Evolutionary conservation across 2,329 filamentous ascomycete species (phyloP).

Genomic region (Colletotrichum sansevieriae): DNA sequence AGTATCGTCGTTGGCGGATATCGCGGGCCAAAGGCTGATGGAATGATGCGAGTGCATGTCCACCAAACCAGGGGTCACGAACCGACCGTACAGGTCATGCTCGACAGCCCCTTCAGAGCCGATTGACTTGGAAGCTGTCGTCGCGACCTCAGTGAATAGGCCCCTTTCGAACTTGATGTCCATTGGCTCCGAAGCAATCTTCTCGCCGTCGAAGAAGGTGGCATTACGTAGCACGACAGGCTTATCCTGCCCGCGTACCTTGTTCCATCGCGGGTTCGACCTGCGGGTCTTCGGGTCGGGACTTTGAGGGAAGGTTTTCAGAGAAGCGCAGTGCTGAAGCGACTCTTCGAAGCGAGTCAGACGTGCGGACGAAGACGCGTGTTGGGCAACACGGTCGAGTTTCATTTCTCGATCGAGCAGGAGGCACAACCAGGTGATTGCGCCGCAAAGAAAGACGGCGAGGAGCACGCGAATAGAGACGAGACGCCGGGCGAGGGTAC

Average conservation of each 20-base stretch:
- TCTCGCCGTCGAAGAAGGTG: constrained; percentile 59
- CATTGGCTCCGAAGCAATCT: constrained; percentile 48
- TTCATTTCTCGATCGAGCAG: constrained; percentile 32
- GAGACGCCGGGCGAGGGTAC: constrained; percentile 25
- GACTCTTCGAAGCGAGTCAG: constrained; percentile 33
- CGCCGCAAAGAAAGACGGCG: constrained; percentile 20
- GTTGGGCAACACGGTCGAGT: constrained; percentile 21
- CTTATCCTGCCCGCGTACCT: constrained; percentile 52
- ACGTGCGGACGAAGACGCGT: constrained; percentile 31
- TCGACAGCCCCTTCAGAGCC: constrained; percentile 41
- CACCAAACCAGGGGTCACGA: constrained; percentile 59
- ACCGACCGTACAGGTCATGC: constrained; percentile 52
- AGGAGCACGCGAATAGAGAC: constrained; percentile 25
- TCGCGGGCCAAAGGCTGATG: constrained; percentile 50
- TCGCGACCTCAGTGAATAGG: constrained; percentile 49
- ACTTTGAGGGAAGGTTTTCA: constrained; percentile 32
- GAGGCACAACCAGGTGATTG: constrained; percentile 34
- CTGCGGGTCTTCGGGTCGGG: constrained; percentile 29
- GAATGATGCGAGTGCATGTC: constrained; percentile 62
- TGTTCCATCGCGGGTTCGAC: constrained; percentile 57
- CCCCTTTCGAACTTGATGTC: constrained; percentile 56
- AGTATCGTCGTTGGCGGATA: constrained; percentile 49
- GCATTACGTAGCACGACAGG: constrained; percentile 55
- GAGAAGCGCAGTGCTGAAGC: constrained; percentile 36
- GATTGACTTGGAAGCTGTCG: constrained; percentile 38